phyloP scores from a whole-genome alignment of 225 moss, liverwort and hornwort genomes.

The Marchantia polymorpha region DNA sequence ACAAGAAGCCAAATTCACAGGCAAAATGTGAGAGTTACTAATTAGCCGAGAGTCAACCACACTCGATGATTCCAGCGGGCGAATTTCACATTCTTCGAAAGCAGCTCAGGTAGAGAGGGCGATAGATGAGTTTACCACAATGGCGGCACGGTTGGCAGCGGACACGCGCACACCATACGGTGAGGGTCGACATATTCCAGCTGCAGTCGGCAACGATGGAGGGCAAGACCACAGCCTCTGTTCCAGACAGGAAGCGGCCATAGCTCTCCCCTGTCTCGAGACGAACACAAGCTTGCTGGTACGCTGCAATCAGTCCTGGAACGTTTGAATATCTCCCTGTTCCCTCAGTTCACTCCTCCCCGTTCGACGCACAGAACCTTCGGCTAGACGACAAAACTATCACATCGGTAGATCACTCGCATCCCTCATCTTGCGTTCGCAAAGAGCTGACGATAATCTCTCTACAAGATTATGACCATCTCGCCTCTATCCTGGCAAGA shows the following conservation, averaged over 20 bases:
- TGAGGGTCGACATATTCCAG: neutral
- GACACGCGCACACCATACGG: too few relatives aligned
- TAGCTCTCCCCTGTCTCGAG: neutral
- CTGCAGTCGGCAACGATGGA: neutral
- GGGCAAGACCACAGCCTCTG: neutral
- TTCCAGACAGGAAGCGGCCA: conserved; percentile 11
- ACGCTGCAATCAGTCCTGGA: too few relatives aligned
- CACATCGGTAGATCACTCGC: too few relatives aligned
- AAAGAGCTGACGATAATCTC: too few relatives aligned
- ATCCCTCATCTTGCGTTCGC: too few relatives aligned
- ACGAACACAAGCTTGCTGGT: too few relatives aligned
- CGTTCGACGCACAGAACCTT: too few relatives aligned
- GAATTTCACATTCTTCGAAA: neutral
- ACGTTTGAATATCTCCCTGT: too few relatives aligned
- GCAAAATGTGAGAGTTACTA: neutral
- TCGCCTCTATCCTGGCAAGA: too few relatives aligned
- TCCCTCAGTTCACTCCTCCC: too few relatives aligned
- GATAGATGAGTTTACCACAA: neutral
- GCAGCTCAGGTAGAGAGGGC: neutral
- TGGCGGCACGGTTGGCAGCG: neutral
- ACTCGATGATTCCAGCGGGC: neutral
- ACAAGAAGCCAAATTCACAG: neutral
- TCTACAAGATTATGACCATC: too few relatives aligned
- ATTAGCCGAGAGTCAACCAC: neutral
- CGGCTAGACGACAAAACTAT: too few relatives aligned